Percentiles rank a stretch among this genome's conserved stretches.
Conservation (phyloP, 1,284 basidiomycete species). For the Marasmius oreades region DNA sequence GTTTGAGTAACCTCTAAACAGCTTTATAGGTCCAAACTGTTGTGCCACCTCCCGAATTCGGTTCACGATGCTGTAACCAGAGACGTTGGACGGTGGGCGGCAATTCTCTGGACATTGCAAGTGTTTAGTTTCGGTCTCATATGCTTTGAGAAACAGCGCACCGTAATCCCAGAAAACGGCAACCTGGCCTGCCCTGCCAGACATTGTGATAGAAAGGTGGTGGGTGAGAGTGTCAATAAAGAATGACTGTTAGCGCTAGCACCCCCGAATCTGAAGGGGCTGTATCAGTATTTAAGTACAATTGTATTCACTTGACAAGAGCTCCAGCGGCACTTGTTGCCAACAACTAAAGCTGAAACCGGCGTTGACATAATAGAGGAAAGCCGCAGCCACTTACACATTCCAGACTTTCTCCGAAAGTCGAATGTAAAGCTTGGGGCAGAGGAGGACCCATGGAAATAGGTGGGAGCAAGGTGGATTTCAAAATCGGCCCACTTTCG, state of each 20-base stretch:
- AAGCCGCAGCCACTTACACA: no score
- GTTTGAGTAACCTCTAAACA: slow-evolving; percentile 42
- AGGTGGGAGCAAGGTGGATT: no score
- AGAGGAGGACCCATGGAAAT: no score
- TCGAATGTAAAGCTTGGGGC: no score
- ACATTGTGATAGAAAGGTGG: slow-evolving; percentile 11
- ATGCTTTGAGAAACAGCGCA: slow-evolving; percentile 7
- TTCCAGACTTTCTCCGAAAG: no score
- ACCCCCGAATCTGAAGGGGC: neutral
- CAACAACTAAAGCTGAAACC: no score
- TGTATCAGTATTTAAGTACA: no score
- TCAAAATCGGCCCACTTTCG: no score
- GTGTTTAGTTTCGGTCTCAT: neutral
- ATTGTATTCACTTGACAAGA: no score
- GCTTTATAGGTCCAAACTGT: slow-evolving; percentile 28
- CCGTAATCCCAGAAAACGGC: slow-evolving; percentile 35
- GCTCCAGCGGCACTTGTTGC: no score
- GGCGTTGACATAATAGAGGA: no score
- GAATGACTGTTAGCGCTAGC: neutral
- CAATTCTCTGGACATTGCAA: slow-evolving; percentile 43
- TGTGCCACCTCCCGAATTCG: slow-evolving; percentile 29
- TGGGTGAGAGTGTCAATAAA: slow-evolving; percentile 6
- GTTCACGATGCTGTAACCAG: slow-evolving; percentile 30
- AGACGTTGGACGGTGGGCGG: slow-evolving; percentile 33
- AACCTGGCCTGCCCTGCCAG: slow-evolving; percentile 14